Conservation (phyloP, 78 protist species). For the Diacronema lutheri region DNA sequence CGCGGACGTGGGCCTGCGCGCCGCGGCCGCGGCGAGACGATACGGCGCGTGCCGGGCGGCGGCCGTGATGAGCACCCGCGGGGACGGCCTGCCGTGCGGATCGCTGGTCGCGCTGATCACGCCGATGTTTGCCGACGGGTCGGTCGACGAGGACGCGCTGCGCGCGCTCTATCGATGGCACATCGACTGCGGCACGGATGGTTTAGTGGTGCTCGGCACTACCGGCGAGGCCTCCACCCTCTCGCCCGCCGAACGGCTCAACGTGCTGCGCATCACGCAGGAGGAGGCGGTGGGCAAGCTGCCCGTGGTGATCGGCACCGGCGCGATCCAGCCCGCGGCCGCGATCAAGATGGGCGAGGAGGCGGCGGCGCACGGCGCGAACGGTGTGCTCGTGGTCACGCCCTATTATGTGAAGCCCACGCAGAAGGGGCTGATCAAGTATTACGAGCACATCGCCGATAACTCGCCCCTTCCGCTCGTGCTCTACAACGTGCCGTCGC, state of each 20-base stretch:
- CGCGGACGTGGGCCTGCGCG: too few relatives aligned
- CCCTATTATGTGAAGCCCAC: background rate
- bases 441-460: background rate
- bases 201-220: background rate
- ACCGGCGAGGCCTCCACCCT: background rate
- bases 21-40: too few relatives aligned
- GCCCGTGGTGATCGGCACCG: background rate
- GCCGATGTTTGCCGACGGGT: background rate
- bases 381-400: background rate
- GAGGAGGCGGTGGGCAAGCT: background rate
- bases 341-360: background rate
- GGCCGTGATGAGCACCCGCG: too few relatives aligned
- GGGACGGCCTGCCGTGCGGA: background rate
- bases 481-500: background rate
- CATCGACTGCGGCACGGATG: background rate
- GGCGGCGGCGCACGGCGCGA: background rate
- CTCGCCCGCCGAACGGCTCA: background rate
- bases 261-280: background rate
- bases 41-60: too few relatives aligned
- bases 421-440: background rate
- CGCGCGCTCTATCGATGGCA: background rate
- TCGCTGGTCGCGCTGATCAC: background rate
- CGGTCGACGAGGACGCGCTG: background rate
- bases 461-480: background rate
- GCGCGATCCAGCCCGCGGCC: background rate